Conservation (phyloP, 2,329 filamentous ascomycete genomes). For the Sarocladiaceae sp. region DNA sequence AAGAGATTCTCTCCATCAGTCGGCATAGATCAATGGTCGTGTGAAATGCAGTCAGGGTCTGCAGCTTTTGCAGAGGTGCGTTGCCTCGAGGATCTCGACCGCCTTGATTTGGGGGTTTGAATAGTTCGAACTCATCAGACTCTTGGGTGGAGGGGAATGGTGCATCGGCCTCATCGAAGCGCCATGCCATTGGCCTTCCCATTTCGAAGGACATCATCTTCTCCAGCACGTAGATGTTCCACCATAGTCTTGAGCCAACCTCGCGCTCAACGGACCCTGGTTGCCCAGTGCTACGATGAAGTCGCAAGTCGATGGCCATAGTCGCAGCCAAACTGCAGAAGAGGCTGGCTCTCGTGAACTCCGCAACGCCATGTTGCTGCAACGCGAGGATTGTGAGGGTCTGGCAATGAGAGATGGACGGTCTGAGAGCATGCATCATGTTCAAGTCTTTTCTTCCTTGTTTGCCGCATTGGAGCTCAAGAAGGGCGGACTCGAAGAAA, state of each 20-base stretch:
- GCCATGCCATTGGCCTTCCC: slow-evolving; percentile 5
- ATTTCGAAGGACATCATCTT: slow-evolving; percentile 5
- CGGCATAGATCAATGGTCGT: not conserved
- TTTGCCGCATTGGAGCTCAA: not conserved
- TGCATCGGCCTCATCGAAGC: not conserved
- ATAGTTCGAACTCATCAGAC: slow-evolving; percentile 4
- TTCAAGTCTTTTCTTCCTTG: not conserved
- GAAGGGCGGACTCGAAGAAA: not conserved
- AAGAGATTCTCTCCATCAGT: not conserved
- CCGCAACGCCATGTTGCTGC: slow-evolving; percentile 1
- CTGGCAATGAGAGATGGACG: not conserved
- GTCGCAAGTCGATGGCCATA: slow-evolving; percentile 1
- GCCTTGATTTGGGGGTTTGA: not conserved
- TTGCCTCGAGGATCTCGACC: not conserved
- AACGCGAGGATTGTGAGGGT: not conserved
- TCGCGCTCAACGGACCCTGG: not conserved
- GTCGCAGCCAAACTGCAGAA: not conserved
- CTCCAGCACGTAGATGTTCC: slow-evolving; percentile 2
- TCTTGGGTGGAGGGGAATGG: not conserved
- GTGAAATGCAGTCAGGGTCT: not conserved
- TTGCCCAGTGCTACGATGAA: not conserved
- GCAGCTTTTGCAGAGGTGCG: not conserved
- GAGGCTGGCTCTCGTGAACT: not conserved
- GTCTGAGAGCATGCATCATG: not conserved
- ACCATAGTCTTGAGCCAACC: not conserved